Percentiles rank a stretch among this genome's conserved stretches.
Evolutionary conservation across 2,329 filamentous ascomycete genomes (phyloP).

Genomic region (Acrocalymma vagum): DNA sequence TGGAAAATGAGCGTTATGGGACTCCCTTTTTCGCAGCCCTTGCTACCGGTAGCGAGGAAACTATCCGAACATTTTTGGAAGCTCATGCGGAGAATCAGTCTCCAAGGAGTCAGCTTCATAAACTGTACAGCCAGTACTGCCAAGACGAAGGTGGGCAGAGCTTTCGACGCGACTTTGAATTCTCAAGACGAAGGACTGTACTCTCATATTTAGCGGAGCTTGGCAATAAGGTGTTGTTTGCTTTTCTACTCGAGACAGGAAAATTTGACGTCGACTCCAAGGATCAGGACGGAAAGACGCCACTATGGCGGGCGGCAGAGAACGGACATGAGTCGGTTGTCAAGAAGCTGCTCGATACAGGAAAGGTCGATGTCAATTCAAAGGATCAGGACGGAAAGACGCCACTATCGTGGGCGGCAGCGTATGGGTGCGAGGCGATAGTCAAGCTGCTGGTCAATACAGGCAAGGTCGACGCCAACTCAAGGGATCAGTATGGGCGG

Average conservation of each 20-base stretch:
- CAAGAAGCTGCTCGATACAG: conserved; percentile 8
- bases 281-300: neutral
- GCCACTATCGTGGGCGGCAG: conserved; percentile 2
- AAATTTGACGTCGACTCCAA: neutral
- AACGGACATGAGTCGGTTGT: conserved; percentile 6
- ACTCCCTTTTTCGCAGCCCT: conserved; percentile 48
- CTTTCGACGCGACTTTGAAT: conserved; percentile 9
- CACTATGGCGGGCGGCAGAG: neutral
- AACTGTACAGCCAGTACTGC: neutral
- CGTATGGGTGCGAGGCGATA: conserved; percentile 3
- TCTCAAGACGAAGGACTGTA: conserved; percentile 2
- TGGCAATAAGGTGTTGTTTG: conserved; percentile 4
- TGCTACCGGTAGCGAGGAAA: conserved; percentile 34
- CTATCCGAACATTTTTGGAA: conserved; percentile 19
- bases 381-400: conserved; percentile 4
- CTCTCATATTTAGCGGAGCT: conserved; percentile 6
- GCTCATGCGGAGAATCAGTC: neutral
- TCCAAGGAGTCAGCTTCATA: conserved; percentile 1
- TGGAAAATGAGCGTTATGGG: conserved; percentile 36
- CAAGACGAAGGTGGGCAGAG: neutral
- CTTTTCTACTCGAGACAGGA: conserved; percentile 11
- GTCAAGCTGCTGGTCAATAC: conserved; percentile 4
- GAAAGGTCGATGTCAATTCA: conserved; percentile 8
- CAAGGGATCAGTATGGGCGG: conserved; percentile 5
- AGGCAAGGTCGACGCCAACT: conserved; percentile 7